phyloP scores from a whole-genome alignment of 1,284 basidiomycete genomes.

The Pseudozyma thailandica region DNA sequence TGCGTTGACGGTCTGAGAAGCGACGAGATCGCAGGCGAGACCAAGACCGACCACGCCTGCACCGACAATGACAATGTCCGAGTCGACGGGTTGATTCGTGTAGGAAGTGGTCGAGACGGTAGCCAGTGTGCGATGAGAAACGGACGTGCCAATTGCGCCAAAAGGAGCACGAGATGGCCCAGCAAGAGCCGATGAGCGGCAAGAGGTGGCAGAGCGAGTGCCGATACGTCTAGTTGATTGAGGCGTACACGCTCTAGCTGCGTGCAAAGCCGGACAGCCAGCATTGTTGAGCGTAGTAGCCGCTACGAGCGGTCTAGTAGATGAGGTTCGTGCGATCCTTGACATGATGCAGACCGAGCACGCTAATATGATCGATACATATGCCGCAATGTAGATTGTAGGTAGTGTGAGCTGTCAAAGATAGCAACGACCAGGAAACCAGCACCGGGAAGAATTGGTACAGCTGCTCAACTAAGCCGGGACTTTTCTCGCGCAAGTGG shows the following conservation, averaged over 20 bases:
- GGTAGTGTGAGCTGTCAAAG: too few species aligned
- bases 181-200: not conserved
- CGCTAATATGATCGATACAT: too few species aligned
- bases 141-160: not conserved
- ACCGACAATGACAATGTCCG: conserved; percentile 63
- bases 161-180: conserved; percentile 9
- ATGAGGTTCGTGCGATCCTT: conserved; percentile 17
- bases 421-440: too few species aligned
- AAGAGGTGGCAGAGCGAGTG: not conserved
- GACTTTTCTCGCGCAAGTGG: conserved; percentile 11
- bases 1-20: conserved; percentile 19
- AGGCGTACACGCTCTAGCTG: not conserved
- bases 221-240: not conserved
- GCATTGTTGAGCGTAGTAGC: conserved; percentile 4
- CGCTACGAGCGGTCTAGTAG: conserved; percentile 5
- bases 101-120: conserved; percentile 2
- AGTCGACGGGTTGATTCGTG: conserved; percentile 12
- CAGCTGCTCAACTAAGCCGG: conserved; percentile 19
- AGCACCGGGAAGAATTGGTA: conserved; percentile 2
- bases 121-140: conserved; percentile 6
- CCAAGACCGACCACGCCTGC: conserved; percentile 65
- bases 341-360: conserved; percentile 10
- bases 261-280: not conserved
- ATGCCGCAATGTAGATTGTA: too few species aligned
- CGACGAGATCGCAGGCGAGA: conserved; percentile 50